Conservation (phyloP, 2,329 filamentous ascomycete genomes). For the Cladosporium sp. region DNA sequence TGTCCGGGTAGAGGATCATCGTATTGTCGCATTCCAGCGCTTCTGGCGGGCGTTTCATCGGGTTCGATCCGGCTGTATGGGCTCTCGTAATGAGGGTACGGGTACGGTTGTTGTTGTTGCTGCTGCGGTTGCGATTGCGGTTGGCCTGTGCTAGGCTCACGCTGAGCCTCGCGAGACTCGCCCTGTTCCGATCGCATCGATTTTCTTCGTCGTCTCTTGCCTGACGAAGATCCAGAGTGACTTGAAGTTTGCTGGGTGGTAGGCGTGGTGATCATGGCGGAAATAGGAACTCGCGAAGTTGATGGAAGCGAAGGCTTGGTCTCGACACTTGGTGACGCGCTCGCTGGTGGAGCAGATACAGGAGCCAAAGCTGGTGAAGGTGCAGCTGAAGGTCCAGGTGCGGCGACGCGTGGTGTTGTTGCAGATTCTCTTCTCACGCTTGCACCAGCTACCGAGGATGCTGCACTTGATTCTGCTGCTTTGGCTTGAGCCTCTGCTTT, state of each 20-base stretch:
- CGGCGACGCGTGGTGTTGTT: constrained; percentile 19
- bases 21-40: constrained; percentile 25
- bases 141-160: constrained; percentile 6
- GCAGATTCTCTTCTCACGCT: constrained; percentile 36
- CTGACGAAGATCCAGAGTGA: constrained; percentile 28
- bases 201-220: constrained; percentile 26
- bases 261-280: constrained; percentile 29
- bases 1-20: constrained; percentile 16
- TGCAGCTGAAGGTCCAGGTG: constrained; percentile 10
- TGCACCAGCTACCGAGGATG: constrained; percentile 27
- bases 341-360: constrained; percentile 8
- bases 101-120: constrained; percentile 2
- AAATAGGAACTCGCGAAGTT: constrained; percentile 30
- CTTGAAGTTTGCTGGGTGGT: constrained; percentile 25
- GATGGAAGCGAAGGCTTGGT: constrained; percentile 18
- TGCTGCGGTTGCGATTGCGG: neutral
- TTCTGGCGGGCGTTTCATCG: constrained; percentile 24
- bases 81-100: constrained; percentile 21
- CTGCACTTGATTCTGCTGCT: constrained; percentile 30
- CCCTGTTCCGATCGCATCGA: constrained; percentile 11
- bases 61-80: constrained; percentile 21
- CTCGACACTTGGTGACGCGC: constrained; percentile 13
- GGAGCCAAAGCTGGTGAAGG: constrained; percentile 9
- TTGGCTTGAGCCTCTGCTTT: constrained; percentile 44
- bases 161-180: constrained; percentile 4